Evolutionary conservation across 176 grass and related monocot genomes (phyloP), one percentile per base, ranked within the genome.

Genomic region (Oryza meyeriana): DNA sequence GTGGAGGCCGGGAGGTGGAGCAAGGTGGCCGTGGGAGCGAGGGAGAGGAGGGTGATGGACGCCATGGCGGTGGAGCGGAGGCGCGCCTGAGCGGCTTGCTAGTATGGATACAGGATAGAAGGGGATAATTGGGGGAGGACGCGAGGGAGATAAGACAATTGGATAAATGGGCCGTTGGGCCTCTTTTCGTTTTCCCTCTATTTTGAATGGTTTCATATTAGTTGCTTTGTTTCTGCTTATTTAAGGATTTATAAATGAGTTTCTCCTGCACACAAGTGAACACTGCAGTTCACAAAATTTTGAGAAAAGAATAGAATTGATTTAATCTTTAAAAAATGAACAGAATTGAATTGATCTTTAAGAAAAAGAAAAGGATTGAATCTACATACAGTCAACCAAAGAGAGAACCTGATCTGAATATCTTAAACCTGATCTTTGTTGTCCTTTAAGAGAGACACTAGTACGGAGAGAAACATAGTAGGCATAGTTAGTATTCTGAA

Each of bases 21-120:
- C 71, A 89, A 66, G 28, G 75, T 58, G 12, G 85, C 36, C 25
- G 84, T 72, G 12, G 84, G 66, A n/a, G 87, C 57, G 45, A 87
- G 40, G 40, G 87, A 73, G 73, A 87, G 78, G 69, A 83, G 87
- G 77, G 47, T 74, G 81, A 92, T 81, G 58, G 79, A 84, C 44
- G 87, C 87, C 93, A 94, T 92, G 82, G 67, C 64, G 71, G 75
- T 76, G 71, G 3, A 71, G 40, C 58, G 69, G 68, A 16, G 42
- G 76, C 76, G 69, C 69, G 69, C 26, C 27, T 13, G 69, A 61
- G 84, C 77, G 38, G 66, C 72, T 28, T 22, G 78, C 66, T 14
- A 22, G 65, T 66, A 78, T 78, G 83, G 88, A 82, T 85, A 72
- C 57, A 59, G 83, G 88, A 82, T 85, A 72, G 65, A 59, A 71